Conservation (phyloP, 805 yeast genomes). For the Yarrowia sp. region DNA sequence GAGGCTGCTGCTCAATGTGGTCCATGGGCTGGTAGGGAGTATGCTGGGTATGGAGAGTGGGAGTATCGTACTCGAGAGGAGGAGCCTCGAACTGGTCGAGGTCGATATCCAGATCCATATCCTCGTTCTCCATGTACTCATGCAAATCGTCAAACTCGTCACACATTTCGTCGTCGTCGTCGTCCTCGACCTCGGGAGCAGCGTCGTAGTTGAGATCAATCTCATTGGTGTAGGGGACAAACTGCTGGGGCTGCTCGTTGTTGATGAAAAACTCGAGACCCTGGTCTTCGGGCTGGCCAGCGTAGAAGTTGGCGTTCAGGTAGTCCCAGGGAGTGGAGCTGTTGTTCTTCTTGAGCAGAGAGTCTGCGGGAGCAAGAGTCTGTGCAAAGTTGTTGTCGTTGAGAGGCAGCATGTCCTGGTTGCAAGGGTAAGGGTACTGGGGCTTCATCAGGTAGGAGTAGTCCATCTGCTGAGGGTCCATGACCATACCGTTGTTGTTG, state of each 20-base stretch:
- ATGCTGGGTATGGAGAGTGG: conserved; percentile 27
- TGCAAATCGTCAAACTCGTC: conserved; percentile 39
- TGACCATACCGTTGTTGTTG: background rate
- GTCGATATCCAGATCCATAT: conserved; percentile 39
- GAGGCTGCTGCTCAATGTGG: background rate
- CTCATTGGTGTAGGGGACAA: conserved; percentile 30
- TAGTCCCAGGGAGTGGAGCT: conserved; percentile 33
- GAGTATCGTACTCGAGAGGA: conserved; percentile 36
- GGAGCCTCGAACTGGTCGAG: conserved; percentile 38
- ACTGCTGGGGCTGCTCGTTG: conserved; percentile 36
- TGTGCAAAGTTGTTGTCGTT: conserved; percentile 34
- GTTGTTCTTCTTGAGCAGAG: conserved; percentile 35
- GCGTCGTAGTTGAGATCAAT: conserved; percentile 34
- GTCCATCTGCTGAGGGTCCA: conserved; percentile 22
- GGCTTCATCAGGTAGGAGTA: conserved; percentile 31
- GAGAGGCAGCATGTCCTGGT: conserved; percentile 36
- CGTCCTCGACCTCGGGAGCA: conserved; percentile 32
- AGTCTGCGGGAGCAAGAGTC: conserved; percentile 37
- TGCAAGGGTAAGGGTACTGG: conserved; percentile 27
- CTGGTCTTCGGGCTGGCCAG: conserved; percentile 21
- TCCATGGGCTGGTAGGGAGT: conserved; percentile 1
- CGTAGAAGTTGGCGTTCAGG: conserved; percentile 31
- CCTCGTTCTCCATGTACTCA: conserved; percentile 38
- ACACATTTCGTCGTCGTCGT: conserved; percentile 34
- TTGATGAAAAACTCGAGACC: conserved; percentile 35